Percentiles rank a stretch among this genome's conserved stretches.
Conservation (phyloP, 805 yeast species). For the Starmerella floricola region DNA sequence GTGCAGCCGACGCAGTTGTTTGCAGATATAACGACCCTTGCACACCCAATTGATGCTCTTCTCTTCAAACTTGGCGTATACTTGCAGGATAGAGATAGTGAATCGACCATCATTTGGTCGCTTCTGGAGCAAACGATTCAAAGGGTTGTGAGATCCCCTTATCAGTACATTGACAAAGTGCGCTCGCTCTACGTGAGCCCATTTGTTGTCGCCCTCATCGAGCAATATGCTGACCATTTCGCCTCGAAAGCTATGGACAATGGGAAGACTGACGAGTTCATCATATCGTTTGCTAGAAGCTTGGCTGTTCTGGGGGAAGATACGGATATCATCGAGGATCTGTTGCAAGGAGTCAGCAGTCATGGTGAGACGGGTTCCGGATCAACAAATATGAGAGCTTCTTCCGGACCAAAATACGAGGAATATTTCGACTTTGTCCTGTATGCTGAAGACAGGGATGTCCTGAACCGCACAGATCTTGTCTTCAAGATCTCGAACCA, state of each 20-base stretch:
- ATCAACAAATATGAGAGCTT: too few relatives aligned
- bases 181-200: constrained; percentile 39
- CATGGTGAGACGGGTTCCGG: background rate
- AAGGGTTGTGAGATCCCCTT: constrained; percentile 63
- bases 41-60: constrained; percentile 46
- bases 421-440: constrained; percentile 23
- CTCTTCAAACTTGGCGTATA: constrained; percentile 37
- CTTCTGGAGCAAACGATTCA: constrained; percentile 66
- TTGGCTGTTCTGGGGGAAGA: constrained; percentile 22
- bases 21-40: constrained; percentile 30
- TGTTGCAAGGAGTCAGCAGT: background rate
- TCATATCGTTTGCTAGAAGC: constrained; percentile 17
- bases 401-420: constrained; percentile 3
- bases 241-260: background rate
- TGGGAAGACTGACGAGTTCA: constrained; percentile 12
- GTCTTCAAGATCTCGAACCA: constrained; percentile 19
- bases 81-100: background rate
- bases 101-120: constrained; percentile 36
- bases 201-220: constrained; percentile 44
- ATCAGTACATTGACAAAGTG: constrained; percentile 63
- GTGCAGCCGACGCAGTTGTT: constrained; percentile 45
- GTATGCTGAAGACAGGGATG: constrained; percentile 8
- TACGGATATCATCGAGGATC: background rate
- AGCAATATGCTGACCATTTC: constrained; percentile 34
- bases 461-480: constrained; percentile 18